Conservation (phyloP, 371 early-diverging fungal species). For the Mortierella sp. region DNA sequence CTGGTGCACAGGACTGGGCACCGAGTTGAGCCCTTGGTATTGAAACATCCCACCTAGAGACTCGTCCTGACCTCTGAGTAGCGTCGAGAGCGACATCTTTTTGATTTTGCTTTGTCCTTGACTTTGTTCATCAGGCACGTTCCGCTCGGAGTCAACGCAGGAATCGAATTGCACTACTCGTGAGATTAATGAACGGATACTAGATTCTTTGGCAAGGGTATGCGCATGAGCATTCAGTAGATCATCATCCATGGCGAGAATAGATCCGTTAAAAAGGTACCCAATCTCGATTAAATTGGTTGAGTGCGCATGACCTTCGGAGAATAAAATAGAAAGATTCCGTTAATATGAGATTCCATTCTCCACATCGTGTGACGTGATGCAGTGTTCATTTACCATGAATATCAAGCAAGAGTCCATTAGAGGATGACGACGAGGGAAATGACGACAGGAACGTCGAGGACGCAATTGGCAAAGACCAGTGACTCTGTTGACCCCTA, state of each 20-base stretch:
- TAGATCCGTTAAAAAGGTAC: slow-evolving; percentile 24
- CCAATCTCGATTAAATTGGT: slow-evolving; percentile 52
- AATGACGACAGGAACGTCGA: neutral
- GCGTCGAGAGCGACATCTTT: slow-evolving; percentile 10
- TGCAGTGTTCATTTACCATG: slow-evolving; percentile 26
- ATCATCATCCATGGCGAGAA: slow-evolving; percentile 17
- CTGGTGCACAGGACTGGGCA: slow-evolving; percentile 28
- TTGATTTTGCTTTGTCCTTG: neutral
- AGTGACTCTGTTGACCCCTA: neutral
- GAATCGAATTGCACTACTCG: neutral
- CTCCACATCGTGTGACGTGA: too few relatives aligned
- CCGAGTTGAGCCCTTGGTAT: slow-evolving; percentile 17
- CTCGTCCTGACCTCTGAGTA: slow-evolving; percentile 25
- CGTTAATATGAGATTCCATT: neutral
- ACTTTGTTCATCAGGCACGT: neutral
- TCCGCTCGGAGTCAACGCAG: too few relatives aligned
- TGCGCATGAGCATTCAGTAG: slow-evolving; percentile 4
- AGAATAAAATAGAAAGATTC: neutral
- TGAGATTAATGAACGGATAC: slow-evolving; percentile 29
- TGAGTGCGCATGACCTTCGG: slow-evolving; percentile 37
- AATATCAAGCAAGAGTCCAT: slow-evolving; percentile 45
- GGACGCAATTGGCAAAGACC: neutral
- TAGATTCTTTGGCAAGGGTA: slow-evolving; percentile 11
- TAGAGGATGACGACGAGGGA: neutral
- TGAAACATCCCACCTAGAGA: slow-evolving; percentile 51